phyloP scores from a whole-genome alignment of 495 filamentous ascomycete genomes.

The Choiromyces venosus region DNA sequence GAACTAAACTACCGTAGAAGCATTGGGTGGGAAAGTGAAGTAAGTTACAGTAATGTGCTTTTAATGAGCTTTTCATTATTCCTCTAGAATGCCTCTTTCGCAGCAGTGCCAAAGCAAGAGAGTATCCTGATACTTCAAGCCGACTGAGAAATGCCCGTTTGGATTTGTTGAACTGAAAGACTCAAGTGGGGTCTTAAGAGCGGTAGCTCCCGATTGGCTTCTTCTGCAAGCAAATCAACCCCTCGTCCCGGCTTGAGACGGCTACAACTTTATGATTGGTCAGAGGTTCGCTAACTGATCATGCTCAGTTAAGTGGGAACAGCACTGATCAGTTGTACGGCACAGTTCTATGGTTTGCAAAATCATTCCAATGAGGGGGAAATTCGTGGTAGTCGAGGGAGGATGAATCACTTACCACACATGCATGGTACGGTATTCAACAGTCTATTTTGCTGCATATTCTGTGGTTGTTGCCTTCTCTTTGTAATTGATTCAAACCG shows the following conservation, averaged over 20 bases:
- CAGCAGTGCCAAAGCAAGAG: not conserved
- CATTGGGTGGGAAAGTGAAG: not conserved
- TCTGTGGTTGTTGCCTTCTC: not conserved
- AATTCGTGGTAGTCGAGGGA: not conserved
- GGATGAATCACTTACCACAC: not conserved
- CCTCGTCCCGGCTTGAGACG: not conserved
- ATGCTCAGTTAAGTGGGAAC: not conserved
- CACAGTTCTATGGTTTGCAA: not conserved
- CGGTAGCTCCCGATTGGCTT: not conserved
- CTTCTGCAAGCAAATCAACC: not conserved
- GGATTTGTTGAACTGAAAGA: not conserved
- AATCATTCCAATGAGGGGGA: not conserved
- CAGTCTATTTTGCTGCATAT: not conserved
- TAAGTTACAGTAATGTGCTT: not conserved
- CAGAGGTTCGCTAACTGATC: not conserved
- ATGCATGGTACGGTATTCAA: too few relatives aligned
- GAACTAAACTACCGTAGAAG: not conserved
- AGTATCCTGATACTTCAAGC: not conserved
- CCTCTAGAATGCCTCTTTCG: not conserved
- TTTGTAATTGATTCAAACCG: not conserved
- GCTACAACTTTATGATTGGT: not conserved
- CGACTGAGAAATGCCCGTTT: not conserved
- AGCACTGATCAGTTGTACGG: too few relatives aligned
- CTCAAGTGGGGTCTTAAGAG: not conserved
- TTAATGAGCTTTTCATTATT: not conserved